phyloP scores from a whole-genome alignment of 345 rosid genomes.

The Cardamine chenopodiifolia region DNA sequence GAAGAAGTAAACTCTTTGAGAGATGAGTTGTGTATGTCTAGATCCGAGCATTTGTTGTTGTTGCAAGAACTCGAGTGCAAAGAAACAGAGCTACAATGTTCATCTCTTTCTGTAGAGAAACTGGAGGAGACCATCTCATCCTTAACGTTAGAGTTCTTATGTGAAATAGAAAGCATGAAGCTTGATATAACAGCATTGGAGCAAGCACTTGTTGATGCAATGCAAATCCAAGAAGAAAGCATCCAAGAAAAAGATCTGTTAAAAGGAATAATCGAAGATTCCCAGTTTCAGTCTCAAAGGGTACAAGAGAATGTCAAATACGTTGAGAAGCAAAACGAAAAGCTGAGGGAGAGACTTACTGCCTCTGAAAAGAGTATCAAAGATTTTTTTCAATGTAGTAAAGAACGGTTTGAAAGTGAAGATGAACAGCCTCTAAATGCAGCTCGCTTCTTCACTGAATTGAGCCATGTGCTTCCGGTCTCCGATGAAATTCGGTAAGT shows the following conservation, averaged over 20 bases:
- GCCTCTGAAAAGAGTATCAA: slow-evolving; percentile 48
- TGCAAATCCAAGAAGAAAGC: slow-evolving; percentile 60
- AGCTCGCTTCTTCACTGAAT: slow-evolving; percentile 39
- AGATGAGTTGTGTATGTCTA: slow-evolving; percentile 57
- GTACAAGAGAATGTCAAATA: slow-evolving; percentile 46
- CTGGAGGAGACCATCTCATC: slow-evolving; percentile 74
- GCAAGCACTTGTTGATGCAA: slow-evolving; percentile 59
- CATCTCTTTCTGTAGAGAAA: slow-evolving; percentile 59
- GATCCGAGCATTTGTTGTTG: slow-evolving; percentile 53
- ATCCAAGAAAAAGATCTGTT: slow-evolving; percentile 52
- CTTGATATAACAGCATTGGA: slow-evolving; percentile 67
- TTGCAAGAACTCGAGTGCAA: slow-evolving; percentile 61
- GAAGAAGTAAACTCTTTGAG: slow-evolving; percentile 49
- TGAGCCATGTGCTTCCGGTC: slow-evolving; percentile 40
- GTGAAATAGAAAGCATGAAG: slow-evolving; percentile 87
- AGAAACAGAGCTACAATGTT: slow-evolving; percentile 59
- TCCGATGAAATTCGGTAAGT: slow-evolving; percentile 57
- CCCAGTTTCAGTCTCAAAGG: slow-evolving; percentile 49
- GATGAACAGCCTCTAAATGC: slow-evolving; percentile 28
- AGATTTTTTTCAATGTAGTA: slow-evolving; percentile 44
- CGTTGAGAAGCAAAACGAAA: slow-evolving; percentile 57
- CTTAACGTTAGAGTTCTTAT: slow-evolving; percentile 64
- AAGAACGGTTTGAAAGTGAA: slow-evolving; percentile 50
- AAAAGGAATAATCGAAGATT: slow-evolving; percentile 51
- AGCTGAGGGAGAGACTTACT: slow-evolving; percentile 50